A percentile compares a stretch with the other conserved stretches of the same genome.
Evolutionary conservation across 2,329 filamentous ascomycete species (phyloP).

Genomic region (Venturia pyrina): DNA sequence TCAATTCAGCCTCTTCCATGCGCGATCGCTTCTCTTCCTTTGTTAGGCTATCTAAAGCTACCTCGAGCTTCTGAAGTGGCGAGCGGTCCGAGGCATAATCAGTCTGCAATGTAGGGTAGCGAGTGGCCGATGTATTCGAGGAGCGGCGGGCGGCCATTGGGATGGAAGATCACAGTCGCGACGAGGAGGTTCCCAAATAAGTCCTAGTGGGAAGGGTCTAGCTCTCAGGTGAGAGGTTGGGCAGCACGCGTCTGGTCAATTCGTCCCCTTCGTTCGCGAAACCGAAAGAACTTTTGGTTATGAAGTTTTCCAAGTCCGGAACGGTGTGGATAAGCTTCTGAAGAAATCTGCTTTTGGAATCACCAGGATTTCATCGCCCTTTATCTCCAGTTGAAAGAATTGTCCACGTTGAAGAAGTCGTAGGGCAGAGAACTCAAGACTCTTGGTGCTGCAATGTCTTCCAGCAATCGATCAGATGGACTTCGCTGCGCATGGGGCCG

Average conservation of each 20-base stretch:
- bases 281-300: not conserved
- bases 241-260: not conserved
- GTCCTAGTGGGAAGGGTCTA: not conserved
- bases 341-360: not conserved
- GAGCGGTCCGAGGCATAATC: constrained; percentile 71
- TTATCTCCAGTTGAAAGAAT: not conserved
- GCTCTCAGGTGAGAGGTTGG: not conserved
- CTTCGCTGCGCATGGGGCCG: not conserved
- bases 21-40: constrained; percentile 90
- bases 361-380: not conserved
- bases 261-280: not conserved
- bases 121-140: constrained; percentile 4
- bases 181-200: not conserved
- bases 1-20: constrained; percentile 70
- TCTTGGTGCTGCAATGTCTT: not conserved
- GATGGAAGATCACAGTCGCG: not conserved
- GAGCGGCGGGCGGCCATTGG: constrained; percentile 26
- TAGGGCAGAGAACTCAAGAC: not conserved
- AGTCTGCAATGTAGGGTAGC: constrained; percentile 1
- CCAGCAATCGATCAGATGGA: not conserved
- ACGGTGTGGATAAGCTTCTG: not conserved
- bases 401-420: not conserved
- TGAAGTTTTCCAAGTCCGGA: not conserved
- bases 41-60: constrained; percentile 68
- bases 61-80: constrained; percentile 85